Base-by-base conservation (phyloP, 164 flowering plant genomes). In the Brasenia schreberi region DNA sequence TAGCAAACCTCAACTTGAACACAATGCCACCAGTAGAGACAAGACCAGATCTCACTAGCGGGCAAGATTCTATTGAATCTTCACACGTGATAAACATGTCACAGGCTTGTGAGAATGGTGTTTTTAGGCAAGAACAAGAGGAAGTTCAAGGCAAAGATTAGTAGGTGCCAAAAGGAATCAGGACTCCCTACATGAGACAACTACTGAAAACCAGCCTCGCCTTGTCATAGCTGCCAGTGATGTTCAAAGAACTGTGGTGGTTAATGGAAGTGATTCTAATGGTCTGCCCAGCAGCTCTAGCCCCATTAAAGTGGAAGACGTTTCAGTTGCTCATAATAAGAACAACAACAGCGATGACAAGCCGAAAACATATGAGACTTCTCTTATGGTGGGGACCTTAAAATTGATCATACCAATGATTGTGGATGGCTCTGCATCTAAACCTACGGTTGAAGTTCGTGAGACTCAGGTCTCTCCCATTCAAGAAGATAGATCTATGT, bases 271-370 rank as follows among this genome's bases (percentile, higher is more conserved):
- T 58, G 39, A 39, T 42, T 42, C 7, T 64, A 17, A 42, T 42
- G 49, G 6, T 33, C 19, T 43, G 64, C 76, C 81, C 74, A 70
- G 68, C 59, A 62, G 76, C 42, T 71, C 64, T 59, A 71, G 67
- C 9, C 12, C 75, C 42, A 72, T 60, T 65, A 19, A 61, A 5
- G 43, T 60, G 4, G 69, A 71, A 43, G 89, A 89, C 70, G 68
- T 77, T 16, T 69, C 77, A 0, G 68, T 42, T 9, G 76, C n/a
- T n/a, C n/a, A 79, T 43, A 88, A 77, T 77, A 86, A 72, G 80
- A 92, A 78, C 67, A 75, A 67, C 74, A 73, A 69, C 69, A 80
- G 77, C 44, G 90, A 77, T 77, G 85, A 79, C 75, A 91, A 80
- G 81, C 83, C 80, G 61, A 90, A 77, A 75, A 65, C 67, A 59